Percentiles rank a stretch among this genome's conserved stretches.
Conservation (phyloP, 2,329 filamentous ascomycete species). For the Aureobasidium leucospermi region DNA sequence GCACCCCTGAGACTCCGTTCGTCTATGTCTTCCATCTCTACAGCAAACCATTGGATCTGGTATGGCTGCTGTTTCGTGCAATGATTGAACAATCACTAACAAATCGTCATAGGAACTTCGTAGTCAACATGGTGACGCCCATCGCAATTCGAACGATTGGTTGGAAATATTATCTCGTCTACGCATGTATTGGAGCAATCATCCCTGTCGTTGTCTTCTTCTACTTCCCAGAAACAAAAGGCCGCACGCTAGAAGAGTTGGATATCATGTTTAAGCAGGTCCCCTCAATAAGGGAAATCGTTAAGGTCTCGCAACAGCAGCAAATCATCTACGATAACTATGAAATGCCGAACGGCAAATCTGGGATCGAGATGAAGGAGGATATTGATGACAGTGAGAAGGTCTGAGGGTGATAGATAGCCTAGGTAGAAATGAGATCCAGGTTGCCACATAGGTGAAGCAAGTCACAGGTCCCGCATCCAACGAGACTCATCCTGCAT, state of each 20-base stretch:
- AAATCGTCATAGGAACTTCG: not conserved
- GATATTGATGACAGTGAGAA: not conserved
- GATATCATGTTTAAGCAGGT: slow-evolving; percentile 31
- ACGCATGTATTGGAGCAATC: slow-evolving; percentile 41
- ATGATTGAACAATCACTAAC: not conserved
- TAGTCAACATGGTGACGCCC: slow-evolving; percentile 29
- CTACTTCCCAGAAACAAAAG: slow-evolving; percentile 46
- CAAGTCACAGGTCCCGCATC: no score
- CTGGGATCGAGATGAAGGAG: not conserved
- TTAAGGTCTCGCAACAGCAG: not conserved
- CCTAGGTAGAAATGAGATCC: no score
- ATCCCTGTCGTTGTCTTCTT: slow-evolving; percentile 50
- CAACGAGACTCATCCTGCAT: no score
- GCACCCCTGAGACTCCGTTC: slow-evolving; percentile 31
- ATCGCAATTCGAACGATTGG: slow-evolving; percentile 38
- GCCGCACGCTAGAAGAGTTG: slow-evolving; percentile 49
- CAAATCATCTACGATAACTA: not conserved
- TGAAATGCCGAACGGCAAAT: not conserved
- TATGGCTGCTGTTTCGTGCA: not conserved
- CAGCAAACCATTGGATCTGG: not conserved
- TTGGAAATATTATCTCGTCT: slow-evolving; percentile 46
- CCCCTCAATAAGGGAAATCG: not conserved
- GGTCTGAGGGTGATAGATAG: not conserved
- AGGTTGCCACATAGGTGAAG: no score
- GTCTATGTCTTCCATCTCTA: not conserved